Conservation (phyloP, 2,329 filamentous ascomycete genomes). For the Saccharata proteae region DNA sequence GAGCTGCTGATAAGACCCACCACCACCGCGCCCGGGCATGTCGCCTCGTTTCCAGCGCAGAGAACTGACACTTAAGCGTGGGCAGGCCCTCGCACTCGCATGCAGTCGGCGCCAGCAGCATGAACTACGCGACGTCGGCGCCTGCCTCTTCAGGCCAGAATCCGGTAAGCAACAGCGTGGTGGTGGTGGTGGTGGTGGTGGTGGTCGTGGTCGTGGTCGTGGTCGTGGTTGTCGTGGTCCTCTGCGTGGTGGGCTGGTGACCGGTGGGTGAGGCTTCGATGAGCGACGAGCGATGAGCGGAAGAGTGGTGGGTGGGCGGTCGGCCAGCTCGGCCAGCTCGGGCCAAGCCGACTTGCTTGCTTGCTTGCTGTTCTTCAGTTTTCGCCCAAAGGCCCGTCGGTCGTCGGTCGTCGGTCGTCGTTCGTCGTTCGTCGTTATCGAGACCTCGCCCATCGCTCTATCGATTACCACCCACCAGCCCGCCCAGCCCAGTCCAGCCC, state of each 20-base stretch:
- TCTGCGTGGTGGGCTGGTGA: no score
- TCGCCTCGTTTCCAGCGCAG: conserved; percentile 5
- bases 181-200: conserved; percentile 13
- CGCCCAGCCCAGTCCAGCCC: conserved; percentile 24
- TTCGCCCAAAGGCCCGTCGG: no score
- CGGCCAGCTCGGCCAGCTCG: no score
- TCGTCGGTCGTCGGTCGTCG: no score
- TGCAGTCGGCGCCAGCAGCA: conserved; percentile 36
- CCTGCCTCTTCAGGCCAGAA: conserved; percentile 53
- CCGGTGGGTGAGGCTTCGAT: no score
- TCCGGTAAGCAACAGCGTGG: conserved; percentile 40
- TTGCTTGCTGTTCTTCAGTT: no score
- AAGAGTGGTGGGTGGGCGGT: no score
- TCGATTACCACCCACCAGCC: conserved; percentile 35
- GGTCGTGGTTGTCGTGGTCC: conserved; percentile 7
- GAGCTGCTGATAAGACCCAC: conserved; percentile 7
- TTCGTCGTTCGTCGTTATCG: not conserved
- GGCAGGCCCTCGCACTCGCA: conserved; percentile 3
- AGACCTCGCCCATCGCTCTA: conserved; percentile 22
- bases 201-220: conserved; percentile 28
- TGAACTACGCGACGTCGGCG: conserved; percentile 51
- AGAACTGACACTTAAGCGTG: conserved; percentile 1
- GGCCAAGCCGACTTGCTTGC: conserved; percentile 14
- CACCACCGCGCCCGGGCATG: conserved; percentile 2
- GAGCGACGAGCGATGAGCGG: conserved; percentile 9